Conservation (phyloP, 768 basidiomycete species). For the Lyophyllum shimeji region DNA sequence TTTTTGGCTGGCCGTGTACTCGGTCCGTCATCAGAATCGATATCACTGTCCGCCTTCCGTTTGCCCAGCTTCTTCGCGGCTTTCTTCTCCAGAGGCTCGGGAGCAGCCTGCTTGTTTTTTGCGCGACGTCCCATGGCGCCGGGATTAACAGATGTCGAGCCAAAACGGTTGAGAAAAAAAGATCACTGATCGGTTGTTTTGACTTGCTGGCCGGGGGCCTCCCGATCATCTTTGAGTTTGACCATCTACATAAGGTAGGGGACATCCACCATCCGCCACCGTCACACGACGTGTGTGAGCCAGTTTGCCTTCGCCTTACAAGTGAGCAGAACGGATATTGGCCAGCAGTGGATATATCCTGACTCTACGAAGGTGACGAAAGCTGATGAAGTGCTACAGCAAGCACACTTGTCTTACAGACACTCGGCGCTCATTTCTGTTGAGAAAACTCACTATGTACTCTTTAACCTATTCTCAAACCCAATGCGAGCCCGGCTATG, state of each 20-base stretch:
- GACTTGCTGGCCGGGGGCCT: constrained; percentile 16
- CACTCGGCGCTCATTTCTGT: too few relatives aligned
- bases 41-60: constrained; percentile 58
- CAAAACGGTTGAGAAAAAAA: constrained; percentile 15
- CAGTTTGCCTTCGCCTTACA: too few relatives aligned
- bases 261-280: too few relatives aligned
- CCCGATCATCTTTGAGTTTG: too few relatives aligned
- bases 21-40: constrained; percentile 31
- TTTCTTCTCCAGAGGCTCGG: constrained; percentile 52
- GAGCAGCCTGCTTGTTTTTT: constrained; percentile 80
- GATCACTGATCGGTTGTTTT: constrained; percentile 21
- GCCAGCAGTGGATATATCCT: too few relatives aligned
- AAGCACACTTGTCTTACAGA: too few relatives aligned
- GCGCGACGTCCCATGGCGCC: constrained; percentile 78
- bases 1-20: constrained; percentile 44
- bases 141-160: not conserved
- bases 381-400: too few relatives aligned
- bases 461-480: constrained; percentile 71
- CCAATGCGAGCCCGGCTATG: constrained; percentile 78
- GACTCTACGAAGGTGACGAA: too few relatives aligned
- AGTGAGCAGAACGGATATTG: too few relatives aligned
- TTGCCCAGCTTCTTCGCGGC: constrained; percentile 65
- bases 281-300: too few relatives aligned
- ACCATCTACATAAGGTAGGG: too few relatives aligned
- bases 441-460: too few relatives aligned